A percentile compares a stretch with the other conserved stretches of the same genome.
Evolutionary conservation across 208 protist species (phyloP).

Genomic region (Leptomonas seymouri): DNA sequence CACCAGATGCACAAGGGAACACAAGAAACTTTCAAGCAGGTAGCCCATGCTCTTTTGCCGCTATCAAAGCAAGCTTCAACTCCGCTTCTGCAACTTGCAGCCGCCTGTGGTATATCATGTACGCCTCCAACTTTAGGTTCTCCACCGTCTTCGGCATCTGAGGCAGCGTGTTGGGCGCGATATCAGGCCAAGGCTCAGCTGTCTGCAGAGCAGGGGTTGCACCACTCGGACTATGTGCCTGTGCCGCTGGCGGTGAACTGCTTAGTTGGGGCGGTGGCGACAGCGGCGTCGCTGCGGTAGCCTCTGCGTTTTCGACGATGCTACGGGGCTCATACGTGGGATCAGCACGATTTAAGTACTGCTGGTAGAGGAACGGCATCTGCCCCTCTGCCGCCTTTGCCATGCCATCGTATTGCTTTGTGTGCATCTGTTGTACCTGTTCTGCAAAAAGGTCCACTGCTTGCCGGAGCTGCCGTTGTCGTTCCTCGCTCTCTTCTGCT

Average conservation of each 20-base stretch:
- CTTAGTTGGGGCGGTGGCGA: not conserved
- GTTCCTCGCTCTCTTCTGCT: constrained; percentile 27
- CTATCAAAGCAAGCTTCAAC: constrained; percentile 19
- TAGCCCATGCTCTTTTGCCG: constrained; percentile 16
- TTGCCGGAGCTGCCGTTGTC: not conserved
- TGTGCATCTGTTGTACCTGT: too few relatives aligned
- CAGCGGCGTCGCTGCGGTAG: not conserved
- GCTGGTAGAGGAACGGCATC: constrained; percentile 11
- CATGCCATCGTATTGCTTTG: not conserved
- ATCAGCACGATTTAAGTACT: constrained; percentile 7
- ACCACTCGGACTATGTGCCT: not conserved
- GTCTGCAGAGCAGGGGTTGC: not conserved
- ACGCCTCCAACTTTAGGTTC: constrained; percentile 33
- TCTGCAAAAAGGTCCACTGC: not conserved
- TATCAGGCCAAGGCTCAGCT: not conserved
- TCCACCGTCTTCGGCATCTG: constrained; percentile 13
- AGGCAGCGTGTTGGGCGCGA: not conserved
- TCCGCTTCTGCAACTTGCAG: constrained; percentile 34
- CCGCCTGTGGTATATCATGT: constrained; percentile 25
- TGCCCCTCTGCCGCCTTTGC: not conserved
- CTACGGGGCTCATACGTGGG: not conserved
- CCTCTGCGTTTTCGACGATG: not conserved
- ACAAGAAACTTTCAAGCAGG: not conserved
- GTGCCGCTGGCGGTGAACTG: not conserved
- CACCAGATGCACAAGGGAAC: too few relatives aligned